phyloP scores from a whole-genome alignment of 2,329 filamentous ascomycete genomes.

The Triangularia verruculosa region DNA sequence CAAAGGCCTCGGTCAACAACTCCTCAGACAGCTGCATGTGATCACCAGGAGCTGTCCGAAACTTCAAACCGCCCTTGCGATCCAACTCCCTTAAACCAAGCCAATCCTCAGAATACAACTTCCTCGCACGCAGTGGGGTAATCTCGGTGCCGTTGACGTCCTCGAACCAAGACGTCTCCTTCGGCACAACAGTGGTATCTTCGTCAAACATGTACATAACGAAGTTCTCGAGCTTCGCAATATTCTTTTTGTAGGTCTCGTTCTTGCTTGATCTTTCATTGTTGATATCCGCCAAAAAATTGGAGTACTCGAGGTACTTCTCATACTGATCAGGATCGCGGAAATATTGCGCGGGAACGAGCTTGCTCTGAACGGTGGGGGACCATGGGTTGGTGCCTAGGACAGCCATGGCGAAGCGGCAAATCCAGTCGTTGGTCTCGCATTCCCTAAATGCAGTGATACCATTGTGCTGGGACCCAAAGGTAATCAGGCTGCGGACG shows the following conservation, averaged over 20 bases:
- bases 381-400: conserved; percentile 80
- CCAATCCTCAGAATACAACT: conserved; percentile 89
- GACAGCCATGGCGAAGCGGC: conserved; percentile 73
- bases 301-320: conserved; percentile 73
- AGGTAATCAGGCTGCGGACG: conserved; percentile 78
- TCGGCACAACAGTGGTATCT: conserved; percentile 82
- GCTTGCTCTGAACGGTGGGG: conserved; percentile 67
- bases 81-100: conserved; percentile 79
- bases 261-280: conserved; percentile 83
- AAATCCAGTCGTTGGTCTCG: conserved; percentile 69
- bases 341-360: conserved; percentile 96
- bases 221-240: conserved; percentile 70
- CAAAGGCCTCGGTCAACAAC: conserved; percentile 63
- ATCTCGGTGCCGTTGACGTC: conserved; percentile 73
- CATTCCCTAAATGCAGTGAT: conserved; percentile 82
- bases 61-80: conserved; percentile 72
- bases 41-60: conserved; percentile 67
- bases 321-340: conserved; percentile 67
- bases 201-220: conserved; percentile 89
- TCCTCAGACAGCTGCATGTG: conserved; percentile 79
- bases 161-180: conserved; percentile 86
- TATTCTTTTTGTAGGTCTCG: conserved; percentile 65
- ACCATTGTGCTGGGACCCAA: conserved; percentile 89
- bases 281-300: conserved; percentile 93
- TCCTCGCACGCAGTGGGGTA: conserved; percentile 64